These are phyloP conservation scores for Fusarium mangiferae DNA, from an alignment of 2,329 filamentous ascomycete species.

Conservation along the genomic window DNA sequence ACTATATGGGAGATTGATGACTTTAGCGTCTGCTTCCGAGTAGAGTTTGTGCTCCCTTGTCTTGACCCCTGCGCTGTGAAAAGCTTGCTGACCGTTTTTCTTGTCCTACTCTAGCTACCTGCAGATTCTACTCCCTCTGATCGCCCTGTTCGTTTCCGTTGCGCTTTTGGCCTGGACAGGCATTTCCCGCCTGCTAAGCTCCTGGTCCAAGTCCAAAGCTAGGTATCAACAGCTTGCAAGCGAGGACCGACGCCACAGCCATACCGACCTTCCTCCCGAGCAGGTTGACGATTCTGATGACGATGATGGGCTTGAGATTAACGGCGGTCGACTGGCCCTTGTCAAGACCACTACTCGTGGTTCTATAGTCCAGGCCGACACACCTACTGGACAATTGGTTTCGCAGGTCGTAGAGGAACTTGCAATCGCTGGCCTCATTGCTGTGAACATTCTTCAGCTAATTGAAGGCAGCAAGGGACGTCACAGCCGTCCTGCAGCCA, in stretches of 20 bases:
- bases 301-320: constrained; percentile 66
- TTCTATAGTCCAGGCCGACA: constrained; percentile 77
- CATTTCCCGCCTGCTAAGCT: constrained; percentile 61
- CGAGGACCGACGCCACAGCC: constrained; percentile 54
- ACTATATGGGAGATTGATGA: constrained; percentile 73
- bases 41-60: constrained; percentile 66
- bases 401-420: constrained; percentile 79
- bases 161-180: constrained; percentile 70
- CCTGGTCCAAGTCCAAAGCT: constrained; percentile 59
- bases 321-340: constrained; percentile 66
- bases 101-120: constrained; percentile 47
- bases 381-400: constrained; percentile 76
- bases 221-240: constrained; percentile 66
- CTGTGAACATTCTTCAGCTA: constrained; percentile 73
- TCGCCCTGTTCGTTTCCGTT: constrained; percentile 76
- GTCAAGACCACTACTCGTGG: constrained; percentile 70
- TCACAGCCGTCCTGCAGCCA: constrained; percentile 67
- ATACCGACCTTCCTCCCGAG: constrained; percentile 64
- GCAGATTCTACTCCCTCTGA: constrained; percentile 80
- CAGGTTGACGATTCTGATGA: constrained; percentile 62
- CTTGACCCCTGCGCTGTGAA: not conserved
- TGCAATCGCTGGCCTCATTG: constrained; percentile 77
- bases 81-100: constrained; percentile 26
- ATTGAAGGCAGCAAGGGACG: constrained; percentile 68
- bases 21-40: constrained; percentile 70